Conservation (phyloP, 2,329 filamentous ascomycete species). For the Zymoseptoria crescenta region DNA sequence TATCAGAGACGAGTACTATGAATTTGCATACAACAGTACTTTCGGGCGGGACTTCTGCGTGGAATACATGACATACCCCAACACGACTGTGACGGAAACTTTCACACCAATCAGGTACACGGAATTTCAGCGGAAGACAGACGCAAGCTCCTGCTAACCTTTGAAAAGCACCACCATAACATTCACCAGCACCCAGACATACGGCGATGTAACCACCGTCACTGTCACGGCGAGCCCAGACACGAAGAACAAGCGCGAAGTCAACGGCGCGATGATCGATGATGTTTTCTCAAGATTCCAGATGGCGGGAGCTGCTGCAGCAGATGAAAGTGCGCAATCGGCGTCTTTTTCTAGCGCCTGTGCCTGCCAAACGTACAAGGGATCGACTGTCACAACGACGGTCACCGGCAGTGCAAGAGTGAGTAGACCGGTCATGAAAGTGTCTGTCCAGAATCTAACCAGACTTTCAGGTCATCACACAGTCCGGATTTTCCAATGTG, state of each 20-base stretch:
- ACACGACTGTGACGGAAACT: conserved; percentile 19
- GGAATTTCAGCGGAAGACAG: background rate
- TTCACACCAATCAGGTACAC: conserved; percentile 25
- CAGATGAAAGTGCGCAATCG: conserved; percentile 1
- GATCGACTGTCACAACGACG: conserved; percentile 22
- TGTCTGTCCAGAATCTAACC: background rate
- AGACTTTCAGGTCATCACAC: background rate
- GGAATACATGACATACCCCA: conserved; percentile 20
- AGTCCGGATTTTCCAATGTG: background rate
- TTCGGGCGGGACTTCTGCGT: conserved; percentile 22
- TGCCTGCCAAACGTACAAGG: conserved; percentile 21
- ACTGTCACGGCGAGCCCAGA: conserved; percentile 17
- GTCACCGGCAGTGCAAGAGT: conserved; percentile 21
- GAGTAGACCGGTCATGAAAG: conserved; percentile 1
- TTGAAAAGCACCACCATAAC: background rate
- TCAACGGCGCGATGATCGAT: conserved; percentile 3
- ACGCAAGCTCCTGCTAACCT: conserved; percentile 1
- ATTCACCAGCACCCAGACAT: conserved; percentile 19
- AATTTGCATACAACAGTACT: conserved; percentile 17
- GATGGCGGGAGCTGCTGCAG: background rate
- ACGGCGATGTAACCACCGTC: conserved; percentile 13
- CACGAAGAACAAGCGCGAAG: background rate
- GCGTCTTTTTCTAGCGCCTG: conserved; percentile 29
- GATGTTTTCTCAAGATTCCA: conserved; percentile 17
- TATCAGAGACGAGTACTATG: conserved; percentile 20